These are phyloP conservation scores for Ceratobasidium sp. DNA, from an alignment of 1,284 basidiomycete species.

Conservation along the genomic window DNA sequence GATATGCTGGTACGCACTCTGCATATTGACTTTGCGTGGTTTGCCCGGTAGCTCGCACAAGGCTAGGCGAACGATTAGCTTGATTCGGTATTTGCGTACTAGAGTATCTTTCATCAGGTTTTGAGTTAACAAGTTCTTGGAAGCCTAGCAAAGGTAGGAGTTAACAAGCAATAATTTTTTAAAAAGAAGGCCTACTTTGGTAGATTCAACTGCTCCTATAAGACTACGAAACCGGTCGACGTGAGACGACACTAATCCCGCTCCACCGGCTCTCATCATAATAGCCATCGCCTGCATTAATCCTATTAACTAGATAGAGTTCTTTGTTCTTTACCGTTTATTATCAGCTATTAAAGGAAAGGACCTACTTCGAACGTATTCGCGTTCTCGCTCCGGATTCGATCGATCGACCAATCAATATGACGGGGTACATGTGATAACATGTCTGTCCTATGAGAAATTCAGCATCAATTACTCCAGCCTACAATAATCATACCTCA, in stretches of 20 bases:
- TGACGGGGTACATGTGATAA: constrained; percentile 66
- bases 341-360: neutral
- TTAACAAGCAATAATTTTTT: neutral
- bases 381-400: constrained; percentile 56
- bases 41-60: constrained; percentile 69
- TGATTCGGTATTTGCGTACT: constrained; percentile 75
- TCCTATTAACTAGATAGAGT: constrained; percentile 72
- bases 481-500: constrained; percentile 66
- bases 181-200: constrained; percentile 10
- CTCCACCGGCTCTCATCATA: constrained; percentile 75
- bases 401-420: constrained; percentile 64
- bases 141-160: neutral
- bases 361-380: constrained; percentile 70
- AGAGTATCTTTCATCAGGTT: constrained; percentile 70
- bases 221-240: constrained; percentile 65
- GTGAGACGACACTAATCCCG: constrained; percentile 67
- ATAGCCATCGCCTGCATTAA: constrained; percentile 81
- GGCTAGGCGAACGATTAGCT: constrained; percentile 74
- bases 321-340: neutral
- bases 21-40: constrained; percentile 23
- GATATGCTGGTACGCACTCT: constrained; percentile 12
- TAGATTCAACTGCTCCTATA: constrained; percentile 61
- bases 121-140: constrained; percentile 46
- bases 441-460: constrained; percentile 72
- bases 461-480: constrained; percentile 34